phyloP scores from a whole-genome alignment of 1,139 yeast genomes.

The Arxiozyma bovina region DNA sequence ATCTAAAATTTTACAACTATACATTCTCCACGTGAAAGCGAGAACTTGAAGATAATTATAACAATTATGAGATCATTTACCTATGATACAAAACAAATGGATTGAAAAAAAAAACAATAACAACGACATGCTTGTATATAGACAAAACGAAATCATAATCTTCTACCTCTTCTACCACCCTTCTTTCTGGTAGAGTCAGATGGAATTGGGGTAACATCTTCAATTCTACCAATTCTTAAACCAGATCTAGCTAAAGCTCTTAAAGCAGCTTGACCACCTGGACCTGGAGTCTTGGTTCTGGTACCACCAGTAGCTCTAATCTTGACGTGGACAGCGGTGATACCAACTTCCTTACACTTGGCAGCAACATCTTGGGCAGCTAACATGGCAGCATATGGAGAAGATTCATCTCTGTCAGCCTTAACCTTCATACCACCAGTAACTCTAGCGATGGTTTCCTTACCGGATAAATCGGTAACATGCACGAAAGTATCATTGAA shows the following conservation, averaged over 20 bases:
- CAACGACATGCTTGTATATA: background rate
- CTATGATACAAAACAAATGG: background rate
- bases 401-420: slow-evolving; percentile 99
- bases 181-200: slow-evolving; percentile 99
- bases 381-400: slow-evolving; percentile 99
- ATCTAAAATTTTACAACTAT: background rate
- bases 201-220: slow-evolving; percentile 99
- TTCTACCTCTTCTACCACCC: slow-evolving; percentile 99
- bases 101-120: too few species aligned
- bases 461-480: slow-evolving; percentile 98
- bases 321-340: slow-evolving; percentile 98
- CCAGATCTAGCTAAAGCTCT: slow-evolving; percentile 99
- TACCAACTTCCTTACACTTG: slow-evolving; percentile 99
- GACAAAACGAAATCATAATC: slow-evolving; percentile 62
- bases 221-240: slow-evolving; percentile 99
- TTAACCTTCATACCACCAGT: slow-evolving; percentile 99
- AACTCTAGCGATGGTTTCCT: slow-evolving; percentile 99
- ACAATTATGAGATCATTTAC: background rate
- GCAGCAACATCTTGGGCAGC: slow-evolving; percentile 99
- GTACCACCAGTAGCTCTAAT: slow-evolving; percentile 99
- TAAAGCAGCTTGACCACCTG: slow-evolving; percentile 99
- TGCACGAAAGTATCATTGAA: slow-evolving; percentile 99
- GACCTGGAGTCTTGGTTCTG: slow-evolving; percentile 99
- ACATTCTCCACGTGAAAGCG: background rate
- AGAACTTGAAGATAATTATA: background rate